Conservation (phyloP, 306 rosid species). For the Psophocarpus tetragonolobus region DNA sequence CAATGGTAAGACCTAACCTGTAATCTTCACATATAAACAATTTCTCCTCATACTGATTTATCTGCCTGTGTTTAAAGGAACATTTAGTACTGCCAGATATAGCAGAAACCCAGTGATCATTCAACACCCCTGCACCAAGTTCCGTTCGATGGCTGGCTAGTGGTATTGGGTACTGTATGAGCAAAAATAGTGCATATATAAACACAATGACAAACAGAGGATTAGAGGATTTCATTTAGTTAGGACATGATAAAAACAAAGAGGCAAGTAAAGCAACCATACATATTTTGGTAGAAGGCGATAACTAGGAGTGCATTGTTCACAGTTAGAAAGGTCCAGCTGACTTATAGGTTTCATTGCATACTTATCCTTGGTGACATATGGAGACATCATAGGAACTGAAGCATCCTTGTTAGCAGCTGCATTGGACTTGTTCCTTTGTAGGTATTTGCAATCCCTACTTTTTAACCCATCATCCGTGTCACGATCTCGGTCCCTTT, state of each 20-base stretch:
- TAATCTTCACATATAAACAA: conserved; percentile 97
- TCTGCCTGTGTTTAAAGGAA: conserved; percentile 95
- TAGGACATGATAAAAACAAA: too few species aligned
- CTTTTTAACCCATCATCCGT: conserved; percentile 70
- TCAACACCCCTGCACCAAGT: conserved; percentile 73
- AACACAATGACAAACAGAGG: conserved; percentile 26
- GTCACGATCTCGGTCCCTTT: conserved; percentile 65
- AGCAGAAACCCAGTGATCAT: conserved; percentile 96
- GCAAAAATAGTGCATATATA: conserved; percentile 23
- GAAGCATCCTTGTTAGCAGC: conserved; percentile 64
- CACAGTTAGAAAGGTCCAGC: conserved; percentile 93
- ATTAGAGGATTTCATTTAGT: conserved; percentile 22
- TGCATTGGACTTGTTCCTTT: conserved; percentile 60
- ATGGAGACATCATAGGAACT: conserved; percentile 66
- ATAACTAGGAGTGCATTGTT: conserved; percentile 91
- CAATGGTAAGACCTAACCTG: conserved; percentile 57
- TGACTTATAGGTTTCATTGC: conserved; percentile 79
- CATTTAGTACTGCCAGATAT: conserved; percentile 92
- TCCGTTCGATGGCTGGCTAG: conserved; percentile 76
- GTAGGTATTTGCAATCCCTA: conserved; percentile 71
- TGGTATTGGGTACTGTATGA: conserved; percentile 82
- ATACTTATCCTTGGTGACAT: conserved; percentile 80
- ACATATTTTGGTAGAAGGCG: conserved; percentile 94
- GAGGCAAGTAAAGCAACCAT: conserved; percentile 30
- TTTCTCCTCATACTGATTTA: conserved; percentile 96